Conservation (phyloP, 345 rosid genomes). For the Microcos paniculata region DNA sequence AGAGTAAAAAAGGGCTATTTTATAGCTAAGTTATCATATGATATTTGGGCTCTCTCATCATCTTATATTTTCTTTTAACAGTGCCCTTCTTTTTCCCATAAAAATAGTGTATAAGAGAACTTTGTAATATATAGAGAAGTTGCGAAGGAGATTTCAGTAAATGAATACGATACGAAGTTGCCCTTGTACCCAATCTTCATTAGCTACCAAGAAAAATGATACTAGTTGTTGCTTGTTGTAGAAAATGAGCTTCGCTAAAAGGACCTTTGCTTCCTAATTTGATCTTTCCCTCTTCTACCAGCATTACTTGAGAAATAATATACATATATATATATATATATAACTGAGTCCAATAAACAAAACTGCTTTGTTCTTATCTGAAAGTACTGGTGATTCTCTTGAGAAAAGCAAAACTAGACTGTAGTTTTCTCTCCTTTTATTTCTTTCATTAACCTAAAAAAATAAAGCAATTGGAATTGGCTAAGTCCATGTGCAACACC, state of each 20-base stretch:
- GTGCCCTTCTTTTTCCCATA: not conserved
- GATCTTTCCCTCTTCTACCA: not conserved
- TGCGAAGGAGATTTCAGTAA: not conserved
- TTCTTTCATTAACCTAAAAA: conserved; percentile 16
- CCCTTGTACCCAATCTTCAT: not conserved
- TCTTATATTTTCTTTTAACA: too few relatives aligned
- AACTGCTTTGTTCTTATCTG: conserved; percentile 14
- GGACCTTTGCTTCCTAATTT: too few relatives aligned
- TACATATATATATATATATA: not conserved
- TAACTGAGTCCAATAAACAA: conserved; percentile 14
- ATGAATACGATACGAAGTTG: not conserved
- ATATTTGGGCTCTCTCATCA: too few relatives aligned
- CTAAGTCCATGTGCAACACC: conserved; percentile 38
- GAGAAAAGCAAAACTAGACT: conserved; percentile 14
- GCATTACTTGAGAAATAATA: not conserved
- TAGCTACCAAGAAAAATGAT: conserved; percentile 6
- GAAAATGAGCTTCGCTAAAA: not conserved
- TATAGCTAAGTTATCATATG: too few relatives aligned
- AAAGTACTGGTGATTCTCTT: conserved; percentile 23
- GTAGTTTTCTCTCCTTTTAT: not conserved
- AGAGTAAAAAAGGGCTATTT: conserved; percentile 7
- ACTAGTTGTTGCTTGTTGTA: not conserved
- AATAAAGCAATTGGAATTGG: conserved; percentile 28
- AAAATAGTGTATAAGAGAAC: not conserved
- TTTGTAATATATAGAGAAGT: not conserved